phyloP scores from a whole-genome alignment of 2,329 filamentous ascomycete genomes.

The Diaporthe vaccinii region DNA sequence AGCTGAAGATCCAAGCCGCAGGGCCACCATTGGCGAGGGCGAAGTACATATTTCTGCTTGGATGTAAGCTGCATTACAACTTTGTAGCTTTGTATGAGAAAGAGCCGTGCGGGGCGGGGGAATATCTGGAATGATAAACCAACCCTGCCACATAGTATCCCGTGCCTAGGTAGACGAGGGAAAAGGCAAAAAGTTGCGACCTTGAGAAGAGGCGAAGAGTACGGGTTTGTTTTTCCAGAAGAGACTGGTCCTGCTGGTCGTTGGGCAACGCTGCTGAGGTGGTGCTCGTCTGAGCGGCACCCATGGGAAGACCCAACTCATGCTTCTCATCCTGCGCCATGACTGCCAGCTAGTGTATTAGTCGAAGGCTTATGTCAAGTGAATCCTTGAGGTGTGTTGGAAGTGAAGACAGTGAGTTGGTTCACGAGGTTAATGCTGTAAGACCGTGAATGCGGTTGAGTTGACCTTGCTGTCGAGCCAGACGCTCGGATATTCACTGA shows the following conservation, averaged over 20 bases:
- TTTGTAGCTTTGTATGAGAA: background rate
- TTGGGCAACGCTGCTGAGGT: background rate
- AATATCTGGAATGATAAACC: background rate
- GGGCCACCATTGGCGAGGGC: slow-evolving; percentile 52
- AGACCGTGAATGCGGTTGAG: background rate
- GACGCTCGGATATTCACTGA: background rate
- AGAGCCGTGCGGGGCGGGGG: background rate
- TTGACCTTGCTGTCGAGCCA: background rate
- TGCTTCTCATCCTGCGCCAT: slow-evolving; percentile 2
- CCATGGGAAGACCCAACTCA: background rate
- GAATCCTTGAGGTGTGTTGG: background rate
- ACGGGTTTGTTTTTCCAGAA: slow-evolving; percentile 33
- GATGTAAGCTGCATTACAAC: background rate
- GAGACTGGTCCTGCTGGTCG: slow-evolving; percentile 6
- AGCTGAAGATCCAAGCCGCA: slow-evolving; percentile 49
- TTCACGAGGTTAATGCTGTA: no score
- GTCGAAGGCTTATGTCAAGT: background rate
- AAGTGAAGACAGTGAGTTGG: background rate
- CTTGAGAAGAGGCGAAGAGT: slow-evolving; percentile 29
- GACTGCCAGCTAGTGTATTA: background rate
- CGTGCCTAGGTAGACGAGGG: slow-evolving; percentile 29
- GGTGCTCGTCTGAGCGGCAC: background rate
- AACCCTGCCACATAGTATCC: slow-evolving; percentile 23
- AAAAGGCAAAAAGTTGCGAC: slow-evolving; percentile 34
- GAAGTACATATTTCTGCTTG: slow-evolving; percentile 41